These are phyloP conservation scores for Triangularia verruculosa DNA, from an alignment of 2,329 filamentous ascomycete species.

Conservation along the genomic window DNA sequence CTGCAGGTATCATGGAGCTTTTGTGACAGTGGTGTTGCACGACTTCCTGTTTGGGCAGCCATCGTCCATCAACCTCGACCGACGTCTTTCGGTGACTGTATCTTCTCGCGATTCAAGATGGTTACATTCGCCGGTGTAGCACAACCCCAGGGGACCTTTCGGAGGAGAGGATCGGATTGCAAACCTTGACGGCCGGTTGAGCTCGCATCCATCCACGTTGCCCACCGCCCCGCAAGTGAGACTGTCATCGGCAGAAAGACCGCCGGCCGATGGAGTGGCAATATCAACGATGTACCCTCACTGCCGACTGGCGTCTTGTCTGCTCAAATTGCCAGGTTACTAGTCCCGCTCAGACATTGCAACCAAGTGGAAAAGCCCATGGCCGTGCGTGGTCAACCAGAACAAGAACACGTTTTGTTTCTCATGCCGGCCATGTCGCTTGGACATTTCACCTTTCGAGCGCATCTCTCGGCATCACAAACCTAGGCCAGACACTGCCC, in stretches of 20 bases:
- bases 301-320: not conserved
- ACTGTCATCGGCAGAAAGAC: not conserved
- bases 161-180: not conserved
- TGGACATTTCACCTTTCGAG: not conserved
- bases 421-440: not conserved
- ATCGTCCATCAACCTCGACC: not conserved
- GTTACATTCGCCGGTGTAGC: not conserved
- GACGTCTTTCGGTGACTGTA: not conserved
- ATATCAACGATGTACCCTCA: not conserved
- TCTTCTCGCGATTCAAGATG: not conserved
- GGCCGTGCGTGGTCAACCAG: not conserved
- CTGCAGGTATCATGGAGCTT: not conserved
- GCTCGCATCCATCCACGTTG: not conserved
- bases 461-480: not conserved
- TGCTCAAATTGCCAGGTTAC: constrained; percentile 2
- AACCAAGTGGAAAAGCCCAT: not conserved
- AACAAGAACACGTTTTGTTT: not conserved
- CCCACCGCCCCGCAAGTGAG: not conserved
- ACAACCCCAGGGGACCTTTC: not conserved
- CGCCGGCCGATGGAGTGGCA: not conserved
- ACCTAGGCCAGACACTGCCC: not conserved
- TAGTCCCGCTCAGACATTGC: not conserved
- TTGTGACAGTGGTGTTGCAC: not conserved
- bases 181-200: not conserved
- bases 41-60: not conserved